Evolutionary conservation across 495 filamentous ascomycete genomes (phyloP).

Genomic region (Talaromyces stipitatus): DNA sequence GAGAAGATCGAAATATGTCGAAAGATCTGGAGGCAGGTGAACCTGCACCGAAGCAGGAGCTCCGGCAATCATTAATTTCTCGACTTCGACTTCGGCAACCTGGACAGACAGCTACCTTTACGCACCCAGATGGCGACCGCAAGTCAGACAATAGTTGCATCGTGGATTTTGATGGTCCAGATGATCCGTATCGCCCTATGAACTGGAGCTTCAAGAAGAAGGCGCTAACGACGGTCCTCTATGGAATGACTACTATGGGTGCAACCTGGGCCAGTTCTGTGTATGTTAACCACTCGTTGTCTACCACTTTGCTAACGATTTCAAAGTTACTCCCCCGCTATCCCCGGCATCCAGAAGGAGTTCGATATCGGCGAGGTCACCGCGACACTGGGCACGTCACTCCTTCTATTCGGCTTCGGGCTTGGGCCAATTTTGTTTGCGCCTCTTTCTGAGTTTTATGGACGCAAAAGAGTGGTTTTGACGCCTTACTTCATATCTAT

Average conservation of each 20-base stretch:
- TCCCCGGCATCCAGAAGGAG: constrained; percentile 31
- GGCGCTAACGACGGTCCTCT: constrained; percentile 42
- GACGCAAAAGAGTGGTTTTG: constrained; percentile 50
- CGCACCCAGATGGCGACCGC: too few relatives aligned
- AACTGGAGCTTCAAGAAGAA: constrained; percentile 62
- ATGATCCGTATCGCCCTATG: constrained; percentile 57
- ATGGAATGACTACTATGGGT: constrained; percentile 51
- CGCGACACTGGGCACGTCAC: constrained; percentile 49
- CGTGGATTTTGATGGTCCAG: constrained; percentile 60
- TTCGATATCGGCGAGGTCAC: constrained; percentile 47
- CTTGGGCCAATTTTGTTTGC: constrained; percentile 60
- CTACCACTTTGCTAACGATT: too few relatives aligned
- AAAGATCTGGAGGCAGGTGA: too few relatives aligned
- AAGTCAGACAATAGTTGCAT: constrained; percentile 17
- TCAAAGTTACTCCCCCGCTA: constrained; percentile 50
- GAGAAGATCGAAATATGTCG: too few relatives aligned
- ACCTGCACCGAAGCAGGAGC: too few relatives aligned
- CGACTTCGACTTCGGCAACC: too few relatives aligned
- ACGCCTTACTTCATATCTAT: constrained; percentile 54
- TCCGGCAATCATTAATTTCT: too few relatives aligned
- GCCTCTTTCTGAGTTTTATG: constrained; percentile 59
- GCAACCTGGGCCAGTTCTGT: constrained; percentile 43
- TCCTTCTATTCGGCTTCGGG: constrained; percentile 54
- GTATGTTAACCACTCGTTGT: too few relatives aligned
- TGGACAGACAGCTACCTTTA: too few relatives aligned